Conservation (phyloP, 2,329 filamentous ascomycete species). For the Monosporascus sp. region DNA sequence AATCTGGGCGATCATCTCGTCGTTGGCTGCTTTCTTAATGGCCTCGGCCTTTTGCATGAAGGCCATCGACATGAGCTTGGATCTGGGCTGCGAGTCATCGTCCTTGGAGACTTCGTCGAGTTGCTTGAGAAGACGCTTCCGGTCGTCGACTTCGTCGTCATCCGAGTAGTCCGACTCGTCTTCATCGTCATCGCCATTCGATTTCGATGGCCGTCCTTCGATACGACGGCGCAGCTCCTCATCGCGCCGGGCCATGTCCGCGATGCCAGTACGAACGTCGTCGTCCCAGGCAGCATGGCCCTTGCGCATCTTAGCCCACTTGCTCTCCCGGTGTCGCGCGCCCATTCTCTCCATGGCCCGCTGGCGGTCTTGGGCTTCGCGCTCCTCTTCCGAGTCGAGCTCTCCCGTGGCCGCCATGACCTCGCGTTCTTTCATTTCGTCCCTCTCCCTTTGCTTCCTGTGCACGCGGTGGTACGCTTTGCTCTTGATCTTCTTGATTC, state of each 20-base stretch:
- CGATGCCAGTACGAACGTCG: constrained; percentile 70
- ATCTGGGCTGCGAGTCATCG: constrained; percentile 49
- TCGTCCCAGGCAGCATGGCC: constrained; percentile 86
- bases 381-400: constrained; percentile 60
- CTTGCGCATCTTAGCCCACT: constrained; percentile 84
- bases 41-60: constrained; percentile 93
- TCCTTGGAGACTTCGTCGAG: constrained; percentile 40
- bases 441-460: constrained; percentile 61
- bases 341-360: constrained; percentile 82
- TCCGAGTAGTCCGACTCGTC: constrained; percentile 51
- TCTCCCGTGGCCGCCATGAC: constrained; percentile 52
- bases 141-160: constrained; percentile 50
- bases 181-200: constrained; percentile 29
- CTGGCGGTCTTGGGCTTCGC: constrained; percentile 62
- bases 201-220: constrained; percentile 54
- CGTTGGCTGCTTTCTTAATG: constrained; percentile 70
- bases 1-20: constrained; percentile 66
- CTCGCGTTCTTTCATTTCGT: constrained; percentile 48
- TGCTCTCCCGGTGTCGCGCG: constrained; percentile 79
- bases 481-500: constrained; percentile 98
- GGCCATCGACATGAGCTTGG: constrained; percentile 74
- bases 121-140: constrained; percentile 42
- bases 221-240: constrained; percentile 78
- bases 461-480: constrained; percentile 92
- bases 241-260: constrained; percentile 75